Evolutionary conservation across 2,329 filamentous ascomycete species (phyloP), one percentile per base, ranked within the genome.

Genomic region (Aureobasidium lini): DNA sequence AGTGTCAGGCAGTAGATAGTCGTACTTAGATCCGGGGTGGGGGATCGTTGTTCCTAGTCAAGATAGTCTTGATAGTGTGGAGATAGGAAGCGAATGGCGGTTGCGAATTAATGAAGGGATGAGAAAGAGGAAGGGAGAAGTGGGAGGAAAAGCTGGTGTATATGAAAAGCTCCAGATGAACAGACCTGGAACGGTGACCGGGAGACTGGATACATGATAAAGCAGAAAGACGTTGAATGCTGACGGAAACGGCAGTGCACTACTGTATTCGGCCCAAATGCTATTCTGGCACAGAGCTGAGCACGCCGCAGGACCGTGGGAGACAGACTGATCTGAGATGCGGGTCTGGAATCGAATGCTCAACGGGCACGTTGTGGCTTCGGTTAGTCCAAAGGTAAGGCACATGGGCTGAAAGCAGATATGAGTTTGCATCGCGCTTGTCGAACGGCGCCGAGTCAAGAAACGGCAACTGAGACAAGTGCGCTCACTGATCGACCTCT

Each of bases 221-320:
- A 57, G 42, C 54, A 48, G 54, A 57, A 57, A 57, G 54, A 40
- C 54, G 54, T 57, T 57, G 54, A 57, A 57, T n/a, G 54, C 54
- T 57, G 54, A 57, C 54, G 54, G 43, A 57, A 57, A 57, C 54
- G 54, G 54, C 32, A 57, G 34, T 47, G 43, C 54, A 57, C 54
- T 57, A 57, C 54, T 57, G 54, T 57, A 57, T 48, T 57, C 42
- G 54, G 54, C 32, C 42, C 43, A 57, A 57, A 57, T 57, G 54
- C 43, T 57, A 57, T 57, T 57, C 54, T 57, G 16, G 43, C 54
- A 39, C 43, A 6, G 34, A 57, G 43, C 43, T 43, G 54, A 43
- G 6, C 32, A 48, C 31, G 54, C 54, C 54, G 42, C 23, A 29
- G 42, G 54, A 48, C 54, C 54, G 43, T 48, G 34, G 43, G 43